phyloP scores from a whole-genome alignment of 352 stramenopile species.

The Globisporangium irregulare region DNA sequence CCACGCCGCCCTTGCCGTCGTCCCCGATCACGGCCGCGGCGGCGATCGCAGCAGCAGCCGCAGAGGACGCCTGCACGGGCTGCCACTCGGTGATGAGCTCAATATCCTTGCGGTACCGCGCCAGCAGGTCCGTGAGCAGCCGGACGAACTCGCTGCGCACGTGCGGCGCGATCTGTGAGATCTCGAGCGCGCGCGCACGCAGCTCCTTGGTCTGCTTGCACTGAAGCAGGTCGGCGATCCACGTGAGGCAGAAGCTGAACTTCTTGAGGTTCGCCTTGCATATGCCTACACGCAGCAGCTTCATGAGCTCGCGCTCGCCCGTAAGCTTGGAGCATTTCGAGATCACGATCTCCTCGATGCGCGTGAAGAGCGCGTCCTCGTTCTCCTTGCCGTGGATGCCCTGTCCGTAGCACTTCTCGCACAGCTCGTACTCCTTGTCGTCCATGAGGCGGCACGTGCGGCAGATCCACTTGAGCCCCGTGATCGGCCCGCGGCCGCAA shows the following conservation, averaged over 20 bases:
- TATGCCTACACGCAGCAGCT: slow-evolving; percentile 63
- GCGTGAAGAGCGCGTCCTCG: slow-evolving; percentile 55
- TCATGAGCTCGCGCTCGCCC: slow-evolving; percentile 51
- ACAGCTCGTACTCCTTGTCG: slow-evolving; percentile 57
- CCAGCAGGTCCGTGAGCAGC: slow-evolving; percentile 52
- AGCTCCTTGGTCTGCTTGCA: slow-evolving; percentile 63
- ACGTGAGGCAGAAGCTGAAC: slow-evolving; percentile 79
- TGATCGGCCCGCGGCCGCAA: slow-evolving; percentile 51
- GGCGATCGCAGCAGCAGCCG: slow-evolving; percentile 8
- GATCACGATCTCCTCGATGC: slow-evolving; percentile 64
- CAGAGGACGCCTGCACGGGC: slow-evolving; percentile 28
- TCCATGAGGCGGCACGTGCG: slow-evolving; percentile 50
- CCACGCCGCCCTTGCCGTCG: slow-evolving; percentile 15
- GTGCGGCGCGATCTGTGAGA: slow-evolving; percentile 64
- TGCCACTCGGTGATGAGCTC: slow-evolving; percentile 73
- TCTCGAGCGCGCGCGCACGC: slow-evolving; percentile 62
- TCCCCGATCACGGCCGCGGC: slow-evolving; percentile 13
- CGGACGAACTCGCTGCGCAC: slow-evolving; percentile 69
- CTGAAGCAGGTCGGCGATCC: slow-evolving; percentile 69
- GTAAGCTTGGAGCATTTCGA: slow-evolving; percentile 51
- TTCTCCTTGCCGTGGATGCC: slow-evolving; percentile 68
- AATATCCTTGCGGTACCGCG: slow-evolving; percentile 57
- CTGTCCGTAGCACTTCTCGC: slow-evolving; percentile 76
- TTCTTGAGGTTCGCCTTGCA: slow-evolving; percentile 83
- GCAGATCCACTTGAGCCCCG: slow-evolving; percentile 62